phyloP scores from a whole-genome alignment of 352 stramenopile genomes.

The Pythium rishiriense region DNA sequence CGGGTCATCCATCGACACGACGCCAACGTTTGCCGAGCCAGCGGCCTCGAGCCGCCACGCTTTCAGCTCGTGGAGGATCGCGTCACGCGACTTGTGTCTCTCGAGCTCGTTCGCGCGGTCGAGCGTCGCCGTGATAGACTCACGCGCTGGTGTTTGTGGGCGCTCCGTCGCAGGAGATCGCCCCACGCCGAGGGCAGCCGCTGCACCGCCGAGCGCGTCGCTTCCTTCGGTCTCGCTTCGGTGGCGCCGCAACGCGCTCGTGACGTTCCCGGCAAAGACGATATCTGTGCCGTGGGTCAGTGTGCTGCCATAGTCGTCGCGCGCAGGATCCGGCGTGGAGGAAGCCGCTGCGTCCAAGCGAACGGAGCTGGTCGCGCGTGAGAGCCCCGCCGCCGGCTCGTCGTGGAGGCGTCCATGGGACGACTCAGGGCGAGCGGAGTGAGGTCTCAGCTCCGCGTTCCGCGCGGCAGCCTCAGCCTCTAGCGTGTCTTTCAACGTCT shows the following conservation, averaged over 20 bases:
- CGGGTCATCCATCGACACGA: conserved; percentile 27
- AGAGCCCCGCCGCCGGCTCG: not conserved
- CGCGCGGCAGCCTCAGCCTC: not conserved
- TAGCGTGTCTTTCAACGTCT: conserved; percentile 25
- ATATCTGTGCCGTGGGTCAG: conserved; percentile 89
- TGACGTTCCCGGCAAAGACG: conserved; percentile 89
- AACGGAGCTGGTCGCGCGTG: conserved; percentile 5
- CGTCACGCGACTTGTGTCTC: conserved; percentile 60
- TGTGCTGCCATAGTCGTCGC: conserved; percentile 64
- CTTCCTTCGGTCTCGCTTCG: conserved; percentile 55
- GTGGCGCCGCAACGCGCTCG: conserved; percentile 71
- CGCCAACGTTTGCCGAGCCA: conserved; percentile 39
- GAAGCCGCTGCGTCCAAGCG: not conserved
- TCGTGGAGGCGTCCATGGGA: conserved; percentile 19
- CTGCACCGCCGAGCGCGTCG: not conserved
- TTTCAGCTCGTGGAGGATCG: conserved; percentile 65
- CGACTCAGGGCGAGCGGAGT: conserved; percentile 9
- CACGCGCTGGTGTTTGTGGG: conserved; percentile 55
- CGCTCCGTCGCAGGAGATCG: conserved; percentile 29
- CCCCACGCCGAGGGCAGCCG: not conserved
- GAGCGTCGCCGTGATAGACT: conserved; percentile 82
- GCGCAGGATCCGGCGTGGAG: not conserved
- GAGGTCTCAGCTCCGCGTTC: not conserved
- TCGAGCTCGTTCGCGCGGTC: conserved; percentile 71
- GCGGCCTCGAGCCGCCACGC: conserved; percentile 66